Evolutionary conservation across 2,329 filamentous ascomycete species (phyloP).

Genomic region (Tricladium varicosporioides): DNA sequence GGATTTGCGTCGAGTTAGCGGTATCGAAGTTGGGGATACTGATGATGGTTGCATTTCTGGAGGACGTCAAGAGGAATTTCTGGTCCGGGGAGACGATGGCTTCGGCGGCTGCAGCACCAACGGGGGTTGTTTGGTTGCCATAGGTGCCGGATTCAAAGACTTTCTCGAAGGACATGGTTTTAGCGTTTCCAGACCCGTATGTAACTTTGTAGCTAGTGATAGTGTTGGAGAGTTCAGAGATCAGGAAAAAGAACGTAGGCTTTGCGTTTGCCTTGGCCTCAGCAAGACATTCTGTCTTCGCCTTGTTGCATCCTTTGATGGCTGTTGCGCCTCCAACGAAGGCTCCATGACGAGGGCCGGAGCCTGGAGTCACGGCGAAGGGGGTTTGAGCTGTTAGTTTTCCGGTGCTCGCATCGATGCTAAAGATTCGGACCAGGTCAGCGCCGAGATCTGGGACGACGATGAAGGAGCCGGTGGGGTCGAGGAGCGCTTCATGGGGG

Average conservation of each 20-base stretch:
- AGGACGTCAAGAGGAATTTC: conserved; percentile 65
- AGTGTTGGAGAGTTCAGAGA: conserved; percentile 46
- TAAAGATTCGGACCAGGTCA: conserved; percentile 48
- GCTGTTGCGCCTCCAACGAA: conserved; percentile 36
- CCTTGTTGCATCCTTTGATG: conserved; percentile 10
- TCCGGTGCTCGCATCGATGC: conserved; percentile 37
- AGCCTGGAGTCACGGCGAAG: conserved; percentile 38
- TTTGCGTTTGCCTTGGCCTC: not conserved
- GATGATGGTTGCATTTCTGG: conserved; percentile 61
- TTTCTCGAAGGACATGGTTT: conserved; percentile 44
- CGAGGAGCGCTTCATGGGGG: conserved; percentile 51
- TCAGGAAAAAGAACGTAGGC: conserved; percentile 39
- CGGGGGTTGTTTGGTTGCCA: conserved; percentile 42
- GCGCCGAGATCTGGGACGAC: conserved; percentile 52
- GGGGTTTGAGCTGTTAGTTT: conserved; percentile 40
- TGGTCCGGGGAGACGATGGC: conserved; percentile 56
- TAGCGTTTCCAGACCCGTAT: conserved; percentile 40
- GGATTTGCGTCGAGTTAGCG: conserved; percentile 42
- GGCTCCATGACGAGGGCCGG: conserved; percentile 52
- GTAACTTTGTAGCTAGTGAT: conserved; percentile 52
- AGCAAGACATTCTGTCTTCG: not conserved
- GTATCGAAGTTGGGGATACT: conserved; percentile 45
- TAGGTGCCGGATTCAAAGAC: conserved; percentile 49
- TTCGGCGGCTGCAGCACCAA: conserved; percentile 51
- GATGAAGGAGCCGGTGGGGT: conserved; percentile 49